Percentiles rank a stretch among this genome's conserved stretches.
Evolutionary conservation across 2,329 filamentous ascomycete genomes (phyloP).

Genomic region (Arthrobotrys entomopaga): DNA sequence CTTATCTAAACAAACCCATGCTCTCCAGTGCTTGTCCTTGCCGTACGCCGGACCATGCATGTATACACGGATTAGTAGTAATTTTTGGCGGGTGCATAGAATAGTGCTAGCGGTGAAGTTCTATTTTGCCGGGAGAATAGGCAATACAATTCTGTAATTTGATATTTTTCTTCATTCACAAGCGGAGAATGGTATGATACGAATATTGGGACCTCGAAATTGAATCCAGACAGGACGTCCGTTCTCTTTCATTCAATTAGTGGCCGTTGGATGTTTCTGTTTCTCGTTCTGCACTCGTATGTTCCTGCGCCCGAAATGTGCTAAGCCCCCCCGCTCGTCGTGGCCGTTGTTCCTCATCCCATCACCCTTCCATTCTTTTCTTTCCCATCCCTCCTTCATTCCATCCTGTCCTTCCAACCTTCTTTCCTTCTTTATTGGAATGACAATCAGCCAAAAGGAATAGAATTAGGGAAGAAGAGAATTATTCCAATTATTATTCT

Average conservation of each 20-base stretch:
- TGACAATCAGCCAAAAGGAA: not conserved
- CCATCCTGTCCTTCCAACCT: not conserved
- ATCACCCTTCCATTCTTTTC: not conserved
- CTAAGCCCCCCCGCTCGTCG: not conserved
- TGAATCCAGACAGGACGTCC: too few relatives aligned
- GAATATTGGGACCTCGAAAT: too few relatives aligned
- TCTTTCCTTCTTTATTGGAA: conserved; percentile 4
- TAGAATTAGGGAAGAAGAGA: conserved; percentile 7
- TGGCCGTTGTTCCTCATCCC: not conserved
- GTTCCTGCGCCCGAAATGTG: not conserved
- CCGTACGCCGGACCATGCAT: too few relatives aligned
- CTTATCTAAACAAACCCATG: too few relatives aligned
- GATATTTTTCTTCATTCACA: too few relatives aligned
- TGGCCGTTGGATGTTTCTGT: not conserved
- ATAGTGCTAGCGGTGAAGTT: not conserved
- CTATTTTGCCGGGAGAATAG: conserved; percentile 38
- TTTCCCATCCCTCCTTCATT: not conserved
- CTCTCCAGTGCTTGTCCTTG: too few relatives aligned
- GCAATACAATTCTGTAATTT: conserved; percentile 13
- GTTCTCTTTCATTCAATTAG: too few relatives aligned
- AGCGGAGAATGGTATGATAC: too few relatives aligned
- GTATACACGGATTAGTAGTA: not conserved
- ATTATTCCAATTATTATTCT: not conserved
- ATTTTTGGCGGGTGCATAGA: not conserved
- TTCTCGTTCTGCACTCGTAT: not conserved